phyloP scores from a whole-genome alignment of 2,329 filamentous ascomycete genomes.

The Colletotrichum sp. region DNA sequence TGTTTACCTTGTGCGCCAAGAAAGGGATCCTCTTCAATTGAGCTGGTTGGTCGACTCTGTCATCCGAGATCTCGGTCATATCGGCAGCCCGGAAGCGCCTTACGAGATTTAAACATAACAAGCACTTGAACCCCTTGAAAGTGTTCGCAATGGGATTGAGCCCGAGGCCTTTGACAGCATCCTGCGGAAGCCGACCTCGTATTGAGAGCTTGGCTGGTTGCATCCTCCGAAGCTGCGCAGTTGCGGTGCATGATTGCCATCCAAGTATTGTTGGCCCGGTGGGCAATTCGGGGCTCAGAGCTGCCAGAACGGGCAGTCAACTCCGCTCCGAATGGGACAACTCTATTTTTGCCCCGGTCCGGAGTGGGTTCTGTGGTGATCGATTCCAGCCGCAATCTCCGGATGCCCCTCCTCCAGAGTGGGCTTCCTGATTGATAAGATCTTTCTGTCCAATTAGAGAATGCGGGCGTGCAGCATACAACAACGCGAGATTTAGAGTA shows the following conservation, averaged over 20 bases:
- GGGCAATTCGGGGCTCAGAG: not conserved
- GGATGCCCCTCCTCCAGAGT: not conserved
- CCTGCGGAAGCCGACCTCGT: not conserved
- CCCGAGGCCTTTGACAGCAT: not conserved
- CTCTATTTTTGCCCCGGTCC: not conserved
- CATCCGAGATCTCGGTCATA: not conserved
- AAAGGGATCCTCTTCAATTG: not conserved
- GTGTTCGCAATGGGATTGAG: not conserved
- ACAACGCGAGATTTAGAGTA: not conserved
- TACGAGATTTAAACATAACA: not conserved
- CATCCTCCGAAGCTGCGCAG: not conserved
- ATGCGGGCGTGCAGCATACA: rapidly evolving
- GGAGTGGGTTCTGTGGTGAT: not conserved
- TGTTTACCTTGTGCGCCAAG: not conserved
- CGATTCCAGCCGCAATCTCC: not conserved
- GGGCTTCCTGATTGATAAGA: not conserved
- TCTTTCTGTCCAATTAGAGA: not conserved
- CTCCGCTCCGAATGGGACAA: not conserved
- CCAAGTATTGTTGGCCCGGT: not conserved
- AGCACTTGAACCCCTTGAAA: not conserved
- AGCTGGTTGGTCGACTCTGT: not conserved
- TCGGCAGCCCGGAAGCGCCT: not conserved
- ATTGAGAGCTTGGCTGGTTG: not conserved
- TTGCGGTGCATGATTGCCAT: not conserved
- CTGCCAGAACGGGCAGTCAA: not conserved